Conservation (phyloP, 2,329 filamentous ascomycete species). For the Sclerotinia spermophila region DNA sequence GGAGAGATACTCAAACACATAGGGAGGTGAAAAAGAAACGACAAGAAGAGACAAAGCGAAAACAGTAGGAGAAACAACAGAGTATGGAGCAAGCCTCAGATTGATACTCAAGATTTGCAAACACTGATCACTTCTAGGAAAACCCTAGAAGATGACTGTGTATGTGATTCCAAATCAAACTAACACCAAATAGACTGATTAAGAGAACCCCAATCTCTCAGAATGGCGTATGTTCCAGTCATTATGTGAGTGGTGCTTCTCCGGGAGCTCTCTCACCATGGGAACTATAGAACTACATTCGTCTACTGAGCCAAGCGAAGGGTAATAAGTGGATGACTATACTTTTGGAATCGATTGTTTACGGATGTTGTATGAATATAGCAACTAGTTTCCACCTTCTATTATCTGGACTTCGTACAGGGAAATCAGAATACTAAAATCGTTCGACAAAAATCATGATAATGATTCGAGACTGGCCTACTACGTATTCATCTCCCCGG, state of each 20-base stretch:
- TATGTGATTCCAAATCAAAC: accelerated
- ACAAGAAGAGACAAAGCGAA: neutral
- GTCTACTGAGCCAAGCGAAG: neutral
- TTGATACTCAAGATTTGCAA: neutral
- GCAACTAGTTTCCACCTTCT: too few relatives aligned
- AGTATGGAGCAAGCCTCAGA: neutral
- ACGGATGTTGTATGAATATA: too few relatives aligned
- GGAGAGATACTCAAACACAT: neutral
- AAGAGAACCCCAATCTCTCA: neutral
- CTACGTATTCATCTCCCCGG: neutral
- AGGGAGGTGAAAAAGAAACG: neutral
- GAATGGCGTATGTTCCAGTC: neutral
- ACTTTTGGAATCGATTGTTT: too few relatives aligned
- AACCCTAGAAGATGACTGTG: neutral
- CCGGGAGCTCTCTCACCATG: neutral
- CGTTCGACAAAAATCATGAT: accelerated
- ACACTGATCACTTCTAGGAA: neutral
- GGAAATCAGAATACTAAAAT: too few relatives aligned
- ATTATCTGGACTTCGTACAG: too few relatives aligned
- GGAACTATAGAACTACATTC: neutral
- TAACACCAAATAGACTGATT: neutral
- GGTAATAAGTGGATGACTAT: too few relatives aligned
- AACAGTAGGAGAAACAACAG: neutral
- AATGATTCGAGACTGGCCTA: too few relatives aligned
- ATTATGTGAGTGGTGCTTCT: neutral